Base-by-base conservation (phyloP, 2,329 filamentous ascomycete species). In the Chaetomium strumarium region DNA sequence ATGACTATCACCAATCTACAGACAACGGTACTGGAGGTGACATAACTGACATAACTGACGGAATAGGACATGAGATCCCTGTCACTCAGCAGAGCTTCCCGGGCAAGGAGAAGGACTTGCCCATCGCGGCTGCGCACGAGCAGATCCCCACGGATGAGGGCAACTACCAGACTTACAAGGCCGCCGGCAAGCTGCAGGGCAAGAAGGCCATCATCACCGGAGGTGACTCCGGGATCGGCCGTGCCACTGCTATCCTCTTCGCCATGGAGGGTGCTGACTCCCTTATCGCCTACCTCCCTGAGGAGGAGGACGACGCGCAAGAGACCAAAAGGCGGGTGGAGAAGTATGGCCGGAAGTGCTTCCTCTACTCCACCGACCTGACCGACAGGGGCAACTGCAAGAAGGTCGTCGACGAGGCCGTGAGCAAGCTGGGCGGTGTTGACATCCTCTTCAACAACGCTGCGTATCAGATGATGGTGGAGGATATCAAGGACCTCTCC, bases 141-240 rank as follows among this genome's bases (percentile, higher is more conserved):
- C 73, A 85, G 53, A 69, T 91, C 2, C 88, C 88, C 0, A 84
- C 81, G 5, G 76, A 79, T 16, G 80, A 86, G 53, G 84, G 85
- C 36, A 81, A 81, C 12, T 83, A 80, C 60, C 80, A 86, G 62
- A 78, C 77, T 44, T 92, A 93, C 72, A 83, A 84, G 64, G 80
- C 86, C 4, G 85, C 88, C 1, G 83, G 82, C 45, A 95, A 93
- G 71, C 79, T 93, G 7, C 70, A 80, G 62, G 87, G 83, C 56
- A 88, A 85, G 69, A 86, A 81, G 54, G 87, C 88, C 8, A 69
- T 93, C 53, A 92, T 93, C 62, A 92, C 88, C 0, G 88, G 88
- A 14, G 88, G 88, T 3, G 88, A 92, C 68, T 85, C 80, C 7
- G 88, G 88, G 1, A 92, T 93, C 58, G 87, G 88, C 7, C 81